Conservation (phyloP, 495 filamentous ascomycete species). For the Cercophora scortea region DNA sequence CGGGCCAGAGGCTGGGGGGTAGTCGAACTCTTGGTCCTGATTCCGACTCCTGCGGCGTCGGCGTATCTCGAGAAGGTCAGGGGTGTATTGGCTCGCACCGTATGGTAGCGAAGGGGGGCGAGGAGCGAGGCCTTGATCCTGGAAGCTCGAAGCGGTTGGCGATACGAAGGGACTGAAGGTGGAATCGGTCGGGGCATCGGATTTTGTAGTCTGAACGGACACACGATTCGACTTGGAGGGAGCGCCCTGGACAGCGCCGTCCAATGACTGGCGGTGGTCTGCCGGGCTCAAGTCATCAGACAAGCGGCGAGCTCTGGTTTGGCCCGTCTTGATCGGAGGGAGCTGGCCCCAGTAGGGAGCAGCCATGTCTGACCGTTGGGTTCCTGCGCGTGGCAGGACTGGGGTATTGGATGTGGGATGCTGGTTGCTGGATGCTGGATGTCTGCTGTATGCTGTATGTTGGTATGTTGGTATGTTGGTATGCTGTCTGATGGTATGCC, state of each 20-base stretch:
- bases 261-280: conserved; percentile 31
- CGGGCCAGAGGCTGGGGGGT: conserved; percentile 15
- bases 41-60: conserved; percentile 26
- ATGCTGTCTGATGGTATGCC: background rate
- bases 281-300: conserved; percentile 30
- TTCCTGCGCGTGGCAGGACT: conserved; percentile 2
- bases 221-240: conserved; percentile 28
- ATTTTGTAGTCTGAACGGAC: conserved; percentile 37
- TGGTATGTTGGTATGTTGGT: conserved; percentile 1
- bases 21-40: conserved; percentile 22
- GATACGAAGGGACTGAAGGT: conserved; percentile 44
- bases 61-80: conserved; percentile 30
- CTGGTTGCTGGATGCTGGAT: background rate
- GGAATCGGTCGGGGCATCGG: conserved; percentile 40
- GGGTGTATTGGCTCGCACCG: conserved; percentile 36
- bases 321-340: conserved; percentile 26
- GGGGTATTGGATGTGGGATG: background rate
- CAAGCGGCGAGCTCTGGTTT: conserved; percentile 32
- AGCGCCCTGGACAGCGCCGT: conserved; percentile 18
- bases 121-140: conserved; percentile 37
- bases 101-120: conserved; percentile 42
- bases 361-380: conserved; percentile 30
- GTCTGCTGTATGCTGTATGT: background rate
- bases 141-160: conserved; percentile 40
- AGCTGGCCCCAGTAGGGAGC: conserved; percentile 37